A percentile compares a stretch with the other conserved stretches of the same genome.
Conservation (phyloP, 208 protist species). For the Angomonas ambiguus region DNA sequence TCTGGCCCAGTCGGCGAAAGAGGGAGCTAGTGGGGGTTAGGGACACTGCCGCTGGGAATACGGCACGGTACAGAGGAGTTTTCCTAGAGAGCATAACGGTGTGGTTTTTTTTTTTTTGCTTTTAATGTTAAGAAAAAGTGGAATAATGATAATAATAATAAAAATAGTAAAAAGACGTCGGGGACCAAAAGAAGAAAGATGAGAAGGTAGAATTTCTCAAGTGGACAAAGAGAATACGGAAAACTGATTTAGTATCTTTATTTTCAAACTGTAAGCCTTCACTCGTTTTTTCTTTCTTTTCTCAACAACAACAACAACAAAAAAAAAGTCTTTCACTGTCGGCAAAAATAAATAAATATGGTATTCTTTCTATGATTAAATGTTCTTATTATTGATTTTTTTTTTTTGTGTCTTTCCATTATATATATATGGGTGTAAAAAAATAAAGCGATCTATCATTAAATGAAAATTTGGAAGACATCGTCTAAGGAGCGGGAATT, state of each 20-base stretch:
- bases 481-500: no score
- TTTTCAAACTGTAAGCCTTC: no score
- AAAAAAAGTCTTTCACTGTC: background rate
- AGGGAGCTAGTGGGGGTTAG: background rate
- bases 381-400: background rate
- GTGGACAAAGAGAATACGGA: background rate
- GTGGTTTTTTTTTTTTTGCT: no score
- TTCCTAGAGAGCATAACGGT: no score
- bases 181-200: background rate
- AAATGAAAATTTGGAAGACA: no score
- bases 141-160: constrained; percentile 8
- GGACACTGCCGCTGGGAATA: background rate
- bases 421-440: constrained; percentile 9
- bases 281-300: background rate
- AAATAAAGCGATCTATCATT: constrained; percentile 17
- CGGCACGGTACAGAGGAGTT: no score
- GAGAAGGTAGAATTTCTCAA: background rate
- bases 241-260: no score
- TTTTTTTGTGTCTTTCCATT: background rate
- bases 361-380: background rate
- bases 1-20: background rate
- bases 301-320: background rate
- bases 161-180: no score
- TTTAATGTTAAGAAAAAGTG: no score
- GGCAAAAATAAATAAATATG: constrained; percentile 11